Conservation (phyloP, 345 rosid species). For the Gynandropsis gynandra region DNA sequence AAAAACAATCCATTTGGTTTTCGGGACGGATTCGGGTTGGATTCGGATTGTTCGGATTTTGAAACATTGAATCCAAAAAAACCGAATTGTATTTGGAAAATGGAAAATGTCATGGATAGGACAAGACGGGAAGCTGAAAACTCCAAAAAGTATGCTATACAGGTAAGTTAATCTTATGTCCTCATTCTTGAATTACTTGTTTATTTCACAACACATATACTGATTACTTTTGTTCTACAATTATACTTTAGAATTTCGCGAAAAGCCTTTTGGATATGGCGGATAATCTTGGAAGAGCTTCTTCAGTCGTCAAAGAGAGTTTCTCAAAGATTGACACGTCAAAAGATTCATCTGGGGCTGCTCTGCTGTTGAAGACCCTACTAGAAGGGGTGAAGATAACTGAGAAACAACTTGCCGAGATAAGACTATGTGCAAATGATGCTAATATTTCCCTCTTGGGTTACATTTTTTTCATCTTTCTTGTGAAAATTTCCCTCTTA, state of each 20-base stretch:
- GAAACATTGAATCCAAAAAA: too few relatives aligned
- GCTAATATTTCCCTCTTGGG: not conserved
- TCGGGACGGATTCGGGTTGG: too few relatives aligned
- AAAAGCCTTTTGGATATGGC: slow-evolving; percentile 74
- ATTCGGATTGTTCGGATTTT: too few relatives aligned
- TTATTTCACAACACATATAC: not conserved
- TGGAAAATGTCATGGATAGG: slow-evolving; percentile 82
- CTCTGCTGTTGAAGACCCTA: slow-evolving; percentile 62
- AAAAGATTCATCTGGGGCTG: slow-evolving; percentile 51
- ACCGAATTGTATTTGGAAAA: too few relatives aligned
- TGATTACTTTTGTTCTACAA: slow-evolving; percentile 3
- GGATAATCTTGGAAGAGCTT: slow-evolving; percentile 92
- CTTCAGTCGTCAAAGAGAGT: slow-evolving; percentile 71
- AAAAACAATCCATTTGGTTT: too few relatives aligned
- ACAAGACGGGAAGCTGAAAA: slow-evolving; percentile 85
- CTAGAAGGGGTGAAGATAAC: slow-evolving; percentile 97
- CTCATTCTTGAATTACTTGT: not conserved
- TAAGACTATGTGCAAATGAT: slow-evolving; percentile 10
- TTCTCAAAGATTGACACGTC: slow-evolving; percentile 63
- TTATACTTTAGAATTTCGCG: slow-evolving; percentile 63
- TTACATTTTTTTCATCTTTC: not conserved
- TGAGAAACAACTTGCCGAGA: slow-evolving; percentile 86
- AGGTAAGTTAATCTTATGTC: slow-evolving; percentile 37
- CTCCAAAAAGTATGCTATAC: slow-evolving; percentile 79
- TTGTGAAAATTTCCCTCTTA: not conserved